Percentiles rank a stretch among this genome's conserved stretches.
These are phyloP conservation scores for Tricholoma flavovirens DNA, from an alignment of 768 basidiomycete species.

Conservation along the genomic window DNA sequence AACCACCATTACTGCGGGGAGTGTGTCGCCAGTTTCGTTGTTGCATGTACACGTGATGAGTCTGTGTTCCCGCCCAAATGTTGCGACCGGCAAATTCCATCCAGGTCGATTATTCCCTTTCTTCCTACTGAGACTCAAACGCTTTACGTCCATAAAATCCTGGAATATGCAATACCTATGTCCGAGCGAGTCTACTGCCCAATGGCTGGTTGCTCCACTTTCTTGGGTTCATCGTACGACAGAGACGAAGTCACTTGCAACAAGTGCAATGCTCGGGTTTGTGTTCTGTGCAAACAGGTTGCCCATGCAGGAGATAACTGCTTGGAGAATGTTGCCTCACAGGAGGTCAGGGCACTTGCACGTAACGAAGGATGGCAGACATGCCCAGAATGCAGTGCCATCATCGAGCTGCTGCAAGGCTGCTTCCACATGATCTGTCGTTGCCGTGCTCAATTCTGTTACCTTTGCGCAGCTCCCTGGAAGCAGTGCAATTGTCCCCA, in stretches of 20 bases:
- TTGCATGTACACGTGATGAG: slow-evolving; percentile 42
- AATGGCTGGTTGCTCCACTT: slow-evolving; percentile 44
- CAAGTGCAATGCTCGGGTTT: slow-evolving; percentile 35
- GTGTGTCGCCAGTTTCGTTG: slow-evolving; percentile 39
- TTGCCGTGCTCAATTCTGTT: slow-evolving; percentile 56
- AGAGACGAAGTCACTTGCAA: slow-evolving; percentile 23
- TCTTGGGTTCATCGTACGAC: slow-evolving; percentile 39
- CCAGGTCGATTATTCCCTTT: slow-evolving; percentile 20
- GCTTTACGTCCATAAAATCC: slow-evolving; percentile 34
- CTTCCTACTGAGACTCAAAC: slow-evolving; percentile 22
- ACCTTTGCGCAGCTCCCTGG: slow-evolving; percentile 58
- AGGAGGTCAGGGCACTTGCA: slow-evolving; percentile 41
- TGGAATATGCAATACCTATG: slow-evolving; percentile 40
- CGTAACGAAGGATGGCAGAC: slow-evolving; percentile 49
- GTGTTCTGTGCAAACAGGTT: slow-evolving; percentile 42
- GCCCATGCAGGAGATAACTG: slow-evolving; percentile 40
- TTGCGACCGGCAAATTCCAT: slow-evolving; percentile 34
- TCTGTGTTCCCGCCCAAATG: slow-evolving; percentile 48
- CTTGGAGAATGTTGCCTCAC: slow-evolving; percentile 32
- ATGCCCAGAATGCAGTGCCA: slow-evolving; percentile 50
- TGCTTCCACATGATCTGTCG: slow-evolving; percentile 67
- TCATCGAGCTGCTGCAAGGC: slow-evolving; percentile 51
- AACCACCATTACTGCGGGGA: slow-evolving; percentile 39
- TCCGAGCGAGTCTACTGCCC: slow-evolving; percentile 46
- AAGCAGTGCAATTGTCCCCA: slow-evolving; percentile 52